Evolutionary conservation across 495 filamentous ascomycete species (phyloP).

Genomic region (Penicillium argentinense): DNA sequence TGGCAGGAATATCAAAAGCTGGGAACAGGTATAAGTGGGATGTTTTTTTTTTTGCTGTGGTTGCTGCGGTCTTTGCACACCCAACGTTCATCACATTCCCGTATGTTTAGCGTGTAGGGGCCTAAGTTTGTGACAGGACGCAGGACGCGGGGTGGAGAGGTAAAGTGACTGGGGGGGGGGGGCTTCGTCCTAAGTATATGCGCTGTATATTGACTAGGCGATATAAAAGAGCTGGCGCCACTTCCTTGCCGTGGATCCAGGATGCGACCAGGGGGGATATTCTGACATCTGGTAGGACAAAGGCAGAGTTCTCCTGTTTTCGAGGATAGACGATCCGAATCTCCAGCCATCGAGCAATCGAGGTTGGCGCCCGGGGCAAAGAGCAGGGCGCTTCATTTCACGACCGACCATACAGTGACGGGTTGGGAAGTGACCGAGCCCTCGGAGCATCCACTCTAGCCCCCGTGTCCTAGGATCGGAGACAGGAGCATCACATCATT

Average conservation of each 20-base stretch:
- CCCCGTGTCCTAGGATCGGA: conserved; percentile 14
- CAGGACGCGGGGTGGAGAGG: conserved; percentile 18
- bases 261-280: conserved; percentile 9
- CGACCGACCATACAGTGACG: conserved; percentile 26
- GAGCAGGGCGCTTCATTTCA: conserved; percentile 34
- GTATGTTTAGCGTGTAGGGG: conserved; percentile 23
- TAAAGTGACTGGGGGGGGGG: conserved; percentile 6
- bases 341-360: conserved; percentile 36
- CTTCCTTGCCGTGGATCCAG: conserved; percentile 9
- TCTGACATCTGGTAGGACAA: conserved; percentile 11
- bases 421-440: conserved; percentile 2
- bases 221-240: conserved; percentile 23
- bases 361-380: conserved; percentile 27
- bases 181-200: conserved; percentile 1
- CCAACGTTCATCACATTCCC: conserved; percentile 32
- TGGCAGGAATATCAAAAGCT: conserved; percentile 15
- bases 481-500: conserved; percentile 30
- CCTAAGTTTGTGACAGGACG: conserved; percentile 28
- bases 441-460: conserved; percentile 6
- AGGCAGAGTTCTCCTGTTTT: conserved; percentile 8
- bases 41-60: conserved; percentile 3
- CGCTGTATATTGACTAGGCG: conserved; percentile 13
- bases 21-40: conserved; percentile 7
- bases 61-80: conserved; percentile 3
- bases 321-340: conserved; percentile 35